Percentiles rank a stretch among this genome's conserved stretches.
Evolutionary conservation across 768 basidiomycete species (phyloP).

Genomic region (Coprinopsis strossmayeri): DNA sequence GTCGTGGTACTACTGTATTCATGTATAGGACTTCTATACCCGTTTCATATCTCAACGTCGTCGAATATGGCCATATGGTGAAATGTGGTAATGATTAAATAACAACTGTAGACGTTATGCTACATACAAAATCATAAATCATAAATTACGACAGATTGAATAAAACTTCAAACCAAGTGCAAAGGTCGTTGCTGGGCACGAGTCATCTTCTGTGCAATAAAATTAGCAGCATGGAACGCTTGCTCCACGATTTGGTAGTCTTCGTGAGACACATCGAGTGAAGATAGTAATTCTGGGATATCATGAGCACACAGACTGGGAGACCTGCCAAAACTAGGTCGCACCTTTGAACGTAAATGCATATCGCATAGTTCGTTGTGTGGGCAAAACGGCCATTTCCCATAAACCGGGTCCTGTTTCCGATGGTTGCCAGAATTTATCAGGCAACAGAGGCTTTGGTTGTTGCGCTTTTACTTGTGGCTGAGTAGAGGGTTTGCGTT

Average conservation of each 20-base stretch:
- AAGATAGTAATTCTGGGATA: background rate
- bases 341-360: slow-evolving; percentile 54
- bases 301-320: background rate
- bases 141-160: background rate
- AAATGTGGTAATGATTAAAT: too few relatives aligned
- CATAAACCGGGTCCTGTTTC: slow-evolving; percentile 27
- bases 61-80: too few relatives aligned
- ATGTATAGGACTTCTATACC: background rate
- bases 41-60: too few relatives aligned
- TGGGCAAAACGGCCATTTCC: slow-evolving; percentile 58
- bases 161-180: background rate
- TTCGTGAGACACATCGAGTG: background rate
- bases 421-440: slow-evolving; percentile 4
- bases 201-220: slow-evolving; percentile 14
- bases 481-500: background rate
- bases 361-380: slow-evolving; percentile 60
- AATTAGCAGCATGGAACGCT: slow-evolving; percentile 23
- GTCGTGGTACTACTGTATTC: too few relatives aligned
- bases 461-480: slow-evolving; percentile 9
- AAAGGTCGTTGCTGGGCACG: slow-evolving; percentile 1
- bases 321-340: slow-evolving; percentile 9
- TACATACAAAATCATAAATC: background rate
- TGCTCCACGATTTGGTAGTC: slow-evolving; percentile 15
- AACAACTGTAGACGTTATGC: too few relatives aligned
- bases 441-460: slow-evolving; percentile 3